Percentiles rank a stretch among this genome's conserved stretches.
Evolutionary conservation across 768 basidiomycete genomes (phyloP).

Genomic region (Hirschioporus abietinus): DNA sequence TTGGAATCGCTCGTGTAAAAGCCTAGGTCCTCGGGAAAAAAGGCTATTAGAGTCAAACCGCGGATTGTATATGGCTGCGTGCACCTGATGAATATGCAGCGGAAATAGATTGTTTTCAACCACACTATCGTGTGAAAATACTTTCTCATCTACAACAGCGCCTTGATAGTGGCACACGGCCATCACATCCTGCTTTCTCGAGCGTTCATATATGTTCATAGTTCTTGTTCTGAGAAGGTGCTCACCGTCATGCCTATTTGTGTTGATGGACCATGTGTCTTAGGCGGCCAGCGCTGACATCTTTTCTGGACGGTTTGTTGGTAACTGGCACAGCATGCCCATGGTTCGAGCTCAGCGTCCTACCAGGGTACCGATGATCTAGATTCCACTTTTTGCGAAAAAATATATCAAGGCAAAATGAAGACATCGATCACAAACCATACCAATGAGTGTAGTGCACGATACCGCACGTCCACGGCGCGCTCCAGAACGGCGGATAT

Average conservation of each 20-base stretch:
- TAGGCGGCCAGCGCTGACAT: not conserved
- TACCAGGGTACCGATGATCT: too few species aligned
- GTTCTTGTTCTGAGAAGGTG: not conserved
- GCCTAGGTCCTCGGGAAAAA: constrained; percentile 1
- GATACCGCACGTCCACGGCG: too few species aligned
- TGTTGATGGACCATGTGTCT: not conserved
- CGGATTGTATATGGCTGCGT: not conserved
- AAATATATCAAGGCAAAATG: too few species aligned
- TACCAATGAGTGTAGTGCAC: too few species aligned
- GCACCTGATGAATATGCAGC: not conserved
- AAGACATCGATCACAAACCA: too few species aligned
- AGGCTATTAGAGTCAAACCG: not conserved
- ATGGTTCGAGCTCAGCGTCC: not conserved
- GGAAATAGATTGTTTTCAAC: not conserved
- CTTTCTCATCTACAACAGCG: not conserved
- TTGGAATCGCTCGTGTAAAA: not conserved
- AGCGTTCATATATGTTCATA: not conserved
- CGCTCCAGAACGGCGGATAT: not conserved
- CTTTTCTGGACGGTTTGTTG: not conserved
- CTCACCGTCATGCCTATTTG: not conserved
- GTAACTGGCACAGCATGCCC: not conserved
- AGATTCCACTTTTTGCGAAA: too few species aligned
- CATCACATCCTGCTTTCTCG: not conserved
- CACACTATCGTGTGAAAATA: not conserved
- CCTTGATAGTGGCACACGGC: not conserved